Percentiles rank a stretch among this genome's conserved stretches.
These are phyloP conservation scores for Phytophthora chlamydospora DNA, from an alignment of 352 stramenopile species.

Conservation along the genomic window DNA sequence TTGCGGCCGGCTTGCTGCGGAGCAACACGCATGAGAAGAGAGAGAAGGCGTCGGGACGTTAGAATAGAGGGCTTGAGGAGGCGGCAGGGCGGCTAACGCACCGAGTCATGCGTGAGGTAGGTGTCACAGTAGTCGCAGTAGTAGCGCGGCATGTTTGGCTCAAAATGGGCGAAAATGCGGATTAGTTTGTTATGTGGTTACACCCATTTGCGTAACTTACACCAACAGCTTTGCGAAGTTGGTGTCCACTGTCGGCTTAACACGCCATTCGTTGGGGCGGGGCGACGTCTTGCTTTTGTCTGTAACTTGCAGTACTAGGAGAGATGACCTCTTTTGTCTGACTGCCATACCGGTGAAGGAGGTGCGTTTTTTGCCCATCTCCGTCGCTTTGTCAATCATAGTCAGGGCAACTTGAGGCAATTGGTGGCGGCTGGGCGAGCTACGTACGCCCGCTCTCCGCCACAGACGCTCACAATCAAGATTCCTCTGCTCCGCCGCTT, in stretches of 20 bases:
- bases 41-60: conserved; percentile 16
- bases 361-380: conserved; percentile 20
- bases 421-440: conserved; percentile 14
- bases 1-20: conserved; percentile 89
- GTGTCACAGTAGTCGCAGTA: conserved; percentile 96
- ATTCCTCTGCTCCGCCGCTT: conserved; percentile 30
- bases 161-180: conserved; percentile 1
- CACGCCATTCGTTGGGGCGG: conserved; percentile 11
- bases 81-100: conserved; percentile 27
- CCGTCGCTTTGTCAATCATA: conserved; percentile 12
- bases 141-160: conserved; percentile 87
- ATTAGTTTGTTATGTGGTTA: too few species aligned
- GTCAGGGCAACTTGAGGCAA: conserved; percentile 14
- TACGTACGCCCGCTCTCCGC: conserved; percentile 1
- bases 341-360: conserved; percentile 12
- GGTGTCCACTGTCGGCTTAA: conserved; percentile 1
- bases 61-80: neutral
- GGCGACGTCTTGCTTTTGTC: conserved; percentile 5
- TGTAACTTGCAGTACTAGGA: neutral
- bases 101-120: conserved; percentile 95
- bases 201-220: too few species aligned
- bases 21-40: neutral
- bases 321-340: conserved; percentile 1
- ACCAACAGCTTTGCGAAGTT: too few species aligned
- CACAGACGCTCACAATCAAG: conserved; percentile 13